Base-by-base conservation (phyloP, 2,329 filamentous ascomycete genomes). In the Aotearoamyces nothofagi region DNA sequence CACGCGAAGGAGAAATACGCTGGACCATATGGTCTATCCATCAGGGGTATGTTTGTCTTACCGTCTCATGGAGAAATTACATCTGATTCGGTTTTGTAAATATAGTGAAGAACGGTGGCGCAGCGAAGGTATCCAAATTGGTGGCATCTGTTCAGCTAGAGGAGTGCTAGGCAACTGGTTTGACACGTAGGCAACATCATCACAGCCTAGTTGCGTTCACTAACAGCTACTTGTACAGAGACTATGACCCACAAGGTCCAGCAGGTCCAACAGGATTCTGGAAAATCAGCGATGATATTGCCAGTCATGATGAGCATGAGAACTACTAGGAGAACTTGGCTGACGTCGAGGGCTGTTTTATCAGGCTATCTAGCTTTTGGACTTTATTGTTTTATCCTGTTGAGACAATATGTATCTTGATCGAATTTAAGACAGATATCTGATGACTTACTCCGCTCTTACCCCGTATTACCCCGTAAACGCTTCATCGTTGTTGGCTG, bases 131-230 rank as follows among this genome's bases (percentile, higher is more conserved):
- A 59, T 86, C 5, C 80, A 87, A 49, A 51, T 86, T 4, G 79
- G 79, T 8, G 80, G 79, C 0, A 42, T 70, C 1, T 53, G 57
- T 27, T 75, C 73, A 5, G 69, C 65, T 5, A 61, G 78, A 5
- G 78, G 78, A 1, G 69, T 83, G 0, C 45, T 83, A 2, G 79
- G 80, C 0, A 75, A 70, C 29, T 87, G 80, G 80, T 86, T 83
- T 42, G 78, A 82, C 42, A 75, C 72, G 69, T 73, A 54, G 35
- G 56, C 43, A 6, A 30, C 22, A 14, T 22, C 30, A 4, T 6
- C 12, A 17, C 26, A 20, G 22, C 16, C 19, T 20, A n/a, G n/a
- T n/a, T 29, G 20, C 9, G 17, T 28, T 26, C 24, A 5, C 19
- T 24, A 17, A 33, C 9, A 15, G 15, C 23, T 13, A 36, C 10